Evolutionary conservation across 306 rosid species (phyloP).

Genomic region (Carpinus viminea): DNA sequence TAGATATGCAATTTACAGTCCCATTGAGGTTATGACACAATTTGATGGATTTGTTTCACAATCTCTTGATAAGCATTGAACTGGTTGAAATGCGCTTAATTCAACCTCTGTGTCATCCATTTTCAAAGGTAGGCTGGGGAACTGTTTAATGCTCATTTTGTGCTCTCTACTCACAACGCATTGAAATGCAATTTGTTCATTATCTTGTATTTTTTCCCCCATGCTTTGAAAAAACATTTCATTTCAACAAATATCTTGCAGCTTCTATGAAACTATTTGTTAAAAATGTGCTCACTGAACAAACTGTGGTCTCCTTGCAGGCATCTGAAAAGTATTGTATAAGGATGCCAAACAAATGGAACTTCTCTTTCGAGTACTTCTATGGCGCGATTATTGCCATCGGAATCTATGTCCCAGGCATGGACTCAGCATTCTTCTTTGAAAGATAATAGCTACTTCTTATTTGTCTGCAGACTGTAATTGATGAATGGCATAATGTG

Average conservation of each 20-base stretch:
- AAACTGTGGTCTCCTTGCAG: constrained; percentile 39
- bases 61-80: neutral
- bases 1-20: neutral
- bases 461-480: constrained; percentile 7
- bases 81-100: neutral
- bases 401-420: constrained; percentile 72
- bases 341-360: constrained; percentile 90
- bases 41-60: neutral
- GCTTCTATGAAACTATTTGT: constrained; percentile 6
- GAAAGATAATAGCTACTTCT: constrained; percentile 1
- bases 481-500: constrained; percentile 23
- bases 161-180: neutral
- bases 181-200: neutral
- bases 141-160: neutral
- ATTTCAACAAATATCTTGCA: constrained; percentile 1
- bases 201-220: neutral
- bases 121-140: neutral
- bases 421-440: constrained; percentile 28
- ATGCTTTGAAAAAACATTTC: neutral
- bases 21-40: neutral
- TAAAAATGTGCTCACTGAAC: constrained; percentile 1
- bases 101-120: neutral
- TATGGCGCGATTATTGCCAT: constrained; percentile 44
- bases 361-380: constrained; percentile 75
- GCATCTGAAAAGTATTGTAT: constrained; percentile 63